Evolutionary conservation across 2,329 filamentous ascomycete species (phyloP).

Genomic region (Pseudopyricularia cyperi): DNA sequence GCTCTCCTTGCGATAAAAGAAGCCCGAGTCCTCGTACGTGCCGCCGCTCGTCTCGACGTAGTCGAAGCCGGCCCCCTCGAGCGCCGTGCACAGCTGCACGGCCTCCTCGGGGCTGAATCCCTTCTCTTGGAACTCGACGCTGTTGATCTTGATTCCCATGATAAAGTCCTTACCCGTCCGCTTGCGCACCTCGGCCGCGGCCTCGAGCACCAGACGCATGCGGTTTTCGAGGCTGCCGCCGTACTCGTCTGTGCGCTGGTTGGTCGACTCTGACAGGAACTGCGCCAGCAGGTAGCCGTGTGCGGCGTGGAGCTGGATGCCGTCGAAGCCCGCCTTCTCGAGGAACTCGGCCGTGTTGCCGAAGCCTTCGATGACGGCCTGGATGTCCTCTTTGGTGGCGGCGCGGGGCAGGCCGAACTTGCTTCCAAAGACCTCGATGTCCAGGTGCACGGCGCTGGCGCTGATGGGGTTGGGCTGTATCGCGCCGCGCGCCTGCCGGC

Average conservation of each 20-base stretch:
- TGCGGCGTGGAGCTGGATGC: conserved; percentile 34
- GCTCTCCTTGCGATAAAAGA: conserved; percentile 36
- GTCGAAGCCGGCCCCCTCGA: conserved; percentile 36
- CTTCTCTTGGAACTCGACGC: conserved; percentile 39
- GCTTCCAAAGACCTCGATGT: conserved; percentile 7
- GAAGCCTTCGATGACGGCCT: conserved; percentile 44
- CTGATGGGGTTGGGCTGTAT: conserved; percentile 21
- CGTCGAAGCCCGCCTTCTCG: conserved; percentile 47
- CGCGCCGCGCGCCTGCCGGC: conserved; percentile 31
- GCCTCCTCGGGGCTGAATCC: conserved; percentile 39
- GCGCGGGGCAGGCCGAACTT: conserved; percentile 34
- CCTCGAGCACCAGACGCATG: conserved; percentile 29
- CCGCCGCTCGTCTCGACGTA: conserved; percentile 49
- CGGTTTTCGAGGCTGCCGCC: conserved; percentile 30
- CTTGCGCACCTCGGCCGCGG: conserved; percentile 19
- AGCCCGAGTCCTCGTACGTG: conserved; percentile 41
- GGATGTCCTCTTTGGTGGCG: conserved; percentile 40
- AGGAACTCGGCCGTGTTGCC: conserved; percentile 48
- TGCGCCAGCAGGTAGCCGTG: conserved; percentile 37
- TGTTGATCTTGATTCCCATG: conserved; percentile 44
- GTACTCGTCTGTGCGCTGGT: conserved; percentile 37
- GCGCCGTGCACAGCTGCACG: conserved; percentile 26
- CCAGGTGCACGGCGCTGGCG: conserved; percentile 1
- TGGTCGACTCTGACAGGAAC: conserved; percentile 35
- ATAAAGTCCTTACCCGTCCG: conserved; percentile 20